Conservation (phyloP, 352 stramenopile genomes). For the Phytophthora macrochlamydospora region DNA sequence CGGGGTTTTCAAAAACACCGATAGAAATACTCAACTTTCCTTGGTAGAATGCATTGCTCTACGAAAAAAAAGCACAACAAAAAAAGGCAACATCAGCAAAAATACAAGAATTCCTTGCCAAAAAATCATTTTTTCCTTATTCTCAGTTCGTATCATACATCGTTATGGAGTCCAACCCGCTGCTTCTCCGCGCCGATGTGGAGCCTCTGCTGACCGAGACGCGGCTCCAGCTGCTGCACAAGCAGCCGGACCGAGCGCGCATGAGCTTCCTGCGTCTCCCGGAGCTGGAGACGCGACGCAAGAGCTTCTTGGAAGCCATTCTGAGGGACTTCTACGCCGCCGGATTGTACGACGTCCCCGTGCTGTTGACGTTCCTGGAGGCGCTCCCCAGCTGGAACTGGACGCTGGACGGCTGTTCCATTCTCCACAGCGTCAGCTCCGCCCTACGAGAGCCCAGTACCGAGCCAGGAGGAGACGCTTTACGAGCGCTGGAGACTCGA, state of each 20-base stretch:
- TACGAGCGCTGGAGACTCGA: conserved; percentile 32
- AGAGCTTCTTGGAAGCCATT: conserved; percentile 53
- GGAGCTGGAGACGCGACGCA: conserved; percentile 45
- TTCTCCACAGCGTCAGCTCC: conserved; percentile 64
- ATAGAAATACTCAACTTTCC: too few species aligned
- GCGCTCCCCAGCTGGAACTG: conserved; percentile 69
- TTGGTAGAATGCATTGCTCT: too few species aligned
- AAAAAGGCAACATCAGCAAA: too few species aligned
- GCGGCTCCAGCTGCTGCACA: conserved; percentile 51
- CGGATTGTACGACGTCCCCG: conserved; percentile 62
- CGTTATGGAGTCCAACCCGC: conserved; percentile 2
- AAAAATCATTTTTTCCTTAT: too few species aligned
- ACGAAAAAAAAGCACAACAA: too few species aligned
- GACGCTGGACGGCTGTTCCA: conserved; percentile 70
- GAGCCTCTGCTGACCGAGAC: conserved; percentile 37
- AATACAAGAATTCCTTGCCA: too few species aligned
- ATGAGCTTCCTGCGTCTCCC: conserved; percentile 63
- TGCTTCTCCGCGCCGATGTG: conserved; percentile 6
- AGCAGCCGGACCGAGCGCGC: conserved; percentile 60
- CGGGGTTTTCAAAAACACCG: too few species aligned
- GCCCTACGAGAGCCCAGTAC: conserved; percentile 42
- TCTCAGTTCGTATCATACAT: too few species aligned
- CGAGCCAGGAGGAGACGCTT: conserved; percentile 26
- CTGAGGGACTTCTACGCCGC: conserved; percentile 71
- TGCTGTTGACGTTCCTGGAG: conserved; percentile 76